phyloP scores from a whole-genome alignment of 306 rosid genomes.

The Rosa persica region DNA sequence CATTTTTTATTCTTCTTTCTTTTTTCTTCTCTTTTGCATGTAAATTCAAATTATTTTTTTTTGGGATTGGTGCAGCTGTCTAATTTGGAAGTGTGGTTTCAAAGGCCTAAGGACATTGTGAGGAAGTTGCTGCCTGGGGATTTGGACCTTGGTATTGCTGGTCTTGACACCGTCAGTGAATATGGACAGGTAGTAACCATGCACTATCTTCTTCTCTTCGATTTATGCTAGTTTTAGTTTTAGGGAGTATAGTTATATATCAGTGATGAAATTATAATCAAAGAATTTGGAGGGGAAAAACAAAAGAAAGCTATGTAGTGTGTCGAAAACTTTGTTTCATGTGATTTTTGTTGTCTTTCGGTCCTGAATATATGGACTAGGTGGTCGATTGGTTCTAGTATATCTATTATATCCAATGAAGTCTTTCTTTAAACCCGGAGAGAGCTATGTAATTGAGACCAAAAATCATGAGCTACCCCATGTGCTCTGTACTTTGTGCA shows the following conservation, averaged over 20 bases:
- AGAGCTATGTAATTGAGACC: too few relatives aligned
- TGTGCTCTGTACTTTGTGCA: too few relatives aligned
- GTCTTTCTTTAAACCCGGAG: too few relatives aligned
- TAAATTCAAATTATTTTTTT: neutral
- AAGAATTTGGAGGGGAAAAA: too few relatives aligned
- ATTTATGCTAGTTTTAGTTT: neutral
- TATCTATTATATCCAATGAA: too few relatives aligned
- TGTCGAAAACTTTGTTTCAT: too few relatives aligned
- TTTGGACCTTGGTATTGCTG: conserved; percentile 91
- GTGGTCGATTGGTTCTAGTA: too few relatives aligned
- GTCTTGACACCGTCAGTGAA: conserved; percentile 75
- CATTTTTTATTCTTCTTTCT: neutral
- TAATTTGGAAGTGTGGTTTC: conserved; percentile 85
- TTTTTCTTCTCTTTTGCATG: neutral
- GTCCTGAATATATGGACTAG: too few relatives aligned
- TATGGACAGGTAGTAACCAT: conserved; percentile 52
- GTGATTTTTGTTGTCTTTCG: too few relatives aligned
- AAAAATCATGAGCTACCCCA: too few relatives aligned
- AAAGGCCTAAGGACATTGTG: conserved; percentile 84
- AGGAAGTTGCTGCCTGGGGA: conserved; percentile 81
- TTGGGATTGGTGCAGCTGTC: conserved; percentile 51
- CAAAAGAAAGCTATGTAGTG: too few relatives aligned
- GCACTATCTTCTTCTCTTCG: too few relatives aligned
- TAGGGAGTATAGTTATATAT: neutral
- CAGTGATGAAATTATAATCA: neutral